These are phyloP conservation scores for Hemileccinum rubropunctum DNA, from an alignment of 768 basidiomycete species.

Conservation along the genomic window DNA sequence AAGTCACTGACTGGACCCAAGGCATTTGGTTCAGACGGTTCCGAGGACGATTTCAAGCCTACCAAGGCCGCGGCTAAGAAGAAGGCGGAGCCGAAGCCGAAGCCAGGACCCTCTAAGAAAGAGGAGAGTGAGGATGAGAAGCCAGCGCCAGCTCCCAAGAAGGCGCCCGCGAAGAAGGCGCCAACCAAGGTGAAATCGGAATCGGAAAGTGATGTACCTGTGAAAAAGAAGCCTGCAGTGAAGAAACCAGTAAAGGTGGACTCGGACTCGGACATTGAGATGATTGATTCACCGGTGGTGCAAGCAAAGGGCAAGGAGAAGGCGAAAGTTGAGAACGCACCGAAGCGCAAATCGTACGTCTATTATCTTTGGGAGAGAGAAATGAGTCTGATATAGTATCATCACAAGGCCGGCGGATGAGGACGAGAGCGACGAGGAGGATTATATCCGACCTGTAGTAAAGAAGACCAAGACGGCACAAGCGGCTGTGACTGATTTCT, in stretches of 20 bases:
- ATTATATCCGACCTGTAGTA: slow-evolving; percentile 41
- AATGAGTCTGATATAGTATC: slow-evolving; percentile 7
- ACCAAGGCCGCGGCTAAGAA: slow-evolving; percentile 44
- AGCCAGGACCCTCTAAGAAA: slow-evolving; percentile 39
- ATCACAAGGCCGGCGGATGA: slow-evolving; percentile 34
- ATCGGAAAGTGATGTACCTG: slow-evolving; percentile 31
- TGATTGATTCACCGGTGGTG: slow-evolving; percentile 19
- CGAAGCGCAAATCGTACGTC: slow-evolving; percentile 71
- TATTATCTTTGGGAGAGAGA: background rate
- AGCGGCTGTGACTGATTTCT: slow-evolving; percentile 57
- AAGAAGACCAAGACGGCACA: slow-evolving; percentile 52
- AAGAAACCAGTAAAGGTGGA: slow-evolving; percentile 29
- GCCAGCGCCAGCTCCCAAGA: slow-evolving; percentile 27
- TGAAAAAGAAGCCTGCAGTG: slow-evolving; percentile 18
- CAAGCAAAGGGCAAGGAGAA: slow-evolving; percentile 45
- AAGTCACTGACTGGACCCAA: slow-evolving; percentile 48
- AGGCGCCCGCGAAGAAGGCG: slow-evolving; percentile 32
- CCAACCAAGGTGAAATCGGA: slow-evolving; percentile 38
- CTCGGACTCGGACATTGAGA: slow-evolving; percentile 40
- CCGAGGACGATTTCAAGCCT: slow-evolving; percentile 58
- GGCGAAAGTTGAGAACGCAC: slow-evolving; percentile 33
- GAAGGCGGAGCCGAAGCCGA: slow-evolving; percentile 29
- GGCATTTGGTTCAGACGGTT: slow-evolving; percentile 35
- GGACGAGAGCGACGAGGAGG: slow-evolving; percentile 43
- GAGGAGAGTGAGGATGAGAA: slow-evolving; percentile 45